phyloP scores from a whole-genome alignment of 225 moss, liverwort and hornwort genomes.

The Takakia lepidozioides region DNA sequence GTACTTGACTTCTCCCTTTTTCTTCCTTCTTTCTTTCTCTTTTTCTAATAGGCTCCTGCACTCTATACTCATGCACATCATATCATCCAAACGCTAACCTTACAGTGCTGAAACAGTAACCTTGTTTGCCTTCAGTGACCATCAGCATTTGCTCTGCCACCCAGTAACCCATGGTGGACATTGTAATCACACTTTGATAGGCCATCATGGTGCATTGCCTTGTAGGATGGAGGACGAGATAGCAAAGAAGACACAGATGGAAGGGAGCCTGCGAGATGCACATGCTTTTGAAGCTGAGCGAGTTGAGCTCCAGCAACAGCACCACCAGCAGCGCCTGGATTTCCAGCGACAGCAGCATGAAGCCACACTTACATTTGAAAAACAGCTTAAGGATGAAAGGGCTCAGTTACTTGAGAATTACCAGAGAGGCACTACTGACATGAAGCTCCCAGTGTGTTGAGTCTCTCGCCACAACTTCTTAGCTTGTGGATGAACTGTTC shows the following conservation, averaged over 20 bases:
- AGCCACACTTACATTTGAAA: not conserved
- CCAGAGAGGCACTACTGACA: conserved; percentile 2
- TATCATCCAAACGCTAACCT: too few relatives aligned
- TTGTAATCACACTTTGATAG: too few relatives aligned
- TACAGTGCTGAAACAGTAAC: too few relatives aligned
- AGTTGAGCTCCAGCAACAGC: conserved; percentile 5
- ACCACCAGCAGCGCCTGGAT: conserved; percentile 2
- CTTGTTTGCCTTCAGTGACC: too few relatives aligned
- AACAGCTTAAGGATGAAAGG: conserved; percentile 4
- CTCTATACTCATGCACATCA: too few relatives aligned
- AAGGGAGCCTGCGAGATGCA: conserved; percentile 5
- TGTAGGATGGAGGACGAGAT: conserved; percentile 10
- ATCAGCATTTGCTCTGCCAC: too few relatives aligned
- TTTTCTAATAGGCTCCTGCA: too few relatives aligned
- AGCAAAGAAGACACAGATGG: conserved; percentile 1
- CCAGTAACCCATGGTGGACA: too few relatives aligned
- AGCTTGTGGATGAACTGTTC: too few relatives aligned
- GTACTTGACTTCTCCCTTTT: conserved; percentile 9
- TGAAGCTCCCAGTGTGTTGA: too few relatives aligned
- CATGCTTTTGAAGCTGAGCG: conserved; percentile 5
- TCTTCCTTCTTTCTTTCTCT: too few relatives aligned
- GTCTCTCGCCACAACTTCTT: too few relatives aligned
- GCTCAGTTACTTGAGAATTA: conserved; percentile 1
- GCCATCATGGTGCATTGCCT: not conserved
- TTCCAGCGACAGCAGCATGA: conserved; percentile 3